These are phyloP conservation scores for Knufia fluminis DNA, from an alignment of 2,329 filamentous ascomycete genomes.

Conservation along the genomic window DNA sequence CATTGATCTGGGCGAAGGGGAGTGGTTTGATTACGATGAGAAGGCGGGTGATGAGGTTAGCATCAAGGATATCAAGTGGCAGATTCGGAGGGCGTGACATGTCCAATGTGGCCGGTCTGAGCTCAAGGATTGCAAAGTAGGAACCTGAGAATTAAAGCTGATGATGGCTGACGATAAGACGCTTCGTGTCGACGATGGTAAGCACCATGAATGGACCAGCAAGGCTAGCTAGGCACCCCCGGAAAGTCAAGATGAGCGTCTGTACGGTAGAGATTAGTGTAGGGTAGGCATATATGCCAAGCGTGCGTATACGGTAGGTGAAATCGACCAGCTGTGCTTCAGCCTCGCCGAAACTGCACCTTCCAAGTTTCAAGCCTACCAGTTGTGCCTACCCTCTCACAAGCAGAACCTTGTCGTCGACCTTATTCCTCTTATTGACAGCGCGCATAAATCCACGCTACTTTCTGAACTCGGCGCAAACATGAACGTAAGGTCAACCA, in stretches of 20 bases:
- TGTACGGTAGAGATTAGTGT: neutral
- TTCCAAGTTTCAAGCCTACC: neutral
- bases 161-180: too few species aligned
- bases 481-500: constrained; percentile 31
- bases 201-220: too few species aligned
- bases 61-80: constrained; percentile 82
- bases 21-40: constrained; percentile 98
- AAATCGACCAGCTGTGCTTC: neutral
- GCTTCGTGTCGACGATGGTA: too few species aligned
- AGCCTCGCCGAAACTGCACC: neutral
- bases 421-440: neutral
- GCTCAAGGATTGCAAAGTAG: too few species aligned
- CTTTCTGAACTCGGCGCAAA: constrained; percentile 14
- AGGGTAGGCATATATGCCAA: too few species aligned
- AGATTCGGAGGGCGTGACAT: constrained; percentile 61
- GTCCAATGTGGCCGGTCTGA: neutral
- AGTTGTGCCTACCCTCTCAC: neutral
- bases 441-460: neutral
- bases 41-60: constrained; percentile 86
- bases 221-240: neutral
- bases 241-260: too few species aligned
- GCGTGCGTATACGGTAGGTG: neutral
- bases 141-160: too few species aligned
- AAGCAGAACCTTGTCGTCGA: neutral
- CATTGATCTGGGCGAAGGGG: constrained; percentile 77